Evolutionary conservation across 2,329 filamentous ascomycete species (phyloP).

Genomic region (Aspergillus pseudoviridinutans): DNA sequence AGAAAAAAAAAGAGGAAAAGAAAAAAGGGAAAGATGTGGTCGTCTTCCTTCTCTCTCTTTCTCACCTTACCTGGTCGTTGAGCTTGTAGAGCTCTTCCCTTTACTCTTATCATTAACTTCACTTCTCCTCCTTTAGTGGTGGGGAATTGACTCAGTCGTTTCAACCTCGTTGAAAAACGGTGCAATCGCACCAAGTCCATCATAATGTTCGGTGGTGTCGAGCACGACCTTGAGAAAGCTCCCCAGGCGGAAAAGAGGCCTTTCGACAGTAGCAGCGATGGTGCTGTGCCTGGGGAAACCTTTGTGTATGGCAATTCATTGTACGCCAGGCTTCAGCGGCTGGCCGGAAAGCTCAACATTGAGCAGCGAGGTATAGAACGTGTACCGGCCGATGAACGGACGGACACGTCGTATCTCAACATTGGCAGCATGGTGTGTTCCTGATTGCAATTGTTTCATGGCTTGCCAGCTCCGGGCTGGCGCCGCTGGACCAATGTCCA

Average conservation of each 20-base stretch:
- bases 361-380: constrained; percentile 74
- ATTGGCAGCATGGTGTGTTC: constrained; percentile 65
- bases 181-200: constrained; percentile 10
- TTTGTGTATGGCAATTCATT: constrained; percentile 54
- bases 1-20: constrained; percentile 14
- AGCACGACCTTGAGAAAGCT: constrained; percentile 32
- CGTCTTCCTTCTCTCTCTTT: constrained; percentile 6
- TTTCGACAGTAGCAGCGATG: constrained; percentile 36
- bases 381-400: constrained; percentile 66
- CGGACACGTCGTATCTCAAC: constrained; percentile 61
- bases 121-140: constrained; percentile 14
- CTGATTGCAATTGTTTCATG: constrained; percentile 7
- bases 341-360: constrained; percentile 63
- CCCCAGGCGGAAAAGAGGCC: constrained; percentile 24
- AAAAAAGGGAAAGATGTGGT: constrained; percentile 21
- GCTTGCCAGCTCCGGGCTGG: constrained; percentile 6
- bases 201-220: constrained; percentile 17
- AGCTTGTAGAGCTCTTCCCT: constrained; percentile 19
- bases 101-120: background rate
- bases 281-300: constrained; percentile 55
- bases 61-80: constrained; percentile 13
- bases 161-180: constrained; percentile 4
- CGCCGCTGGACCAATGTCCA: constrained; percentile 9
- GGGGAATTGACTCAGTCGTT: constrained; percentile 1
- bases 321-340: constrained; percentile 58